Conservation (phyloP, 1,284 basidiomycete species). For the Ganoderma lucidum region DNA sequence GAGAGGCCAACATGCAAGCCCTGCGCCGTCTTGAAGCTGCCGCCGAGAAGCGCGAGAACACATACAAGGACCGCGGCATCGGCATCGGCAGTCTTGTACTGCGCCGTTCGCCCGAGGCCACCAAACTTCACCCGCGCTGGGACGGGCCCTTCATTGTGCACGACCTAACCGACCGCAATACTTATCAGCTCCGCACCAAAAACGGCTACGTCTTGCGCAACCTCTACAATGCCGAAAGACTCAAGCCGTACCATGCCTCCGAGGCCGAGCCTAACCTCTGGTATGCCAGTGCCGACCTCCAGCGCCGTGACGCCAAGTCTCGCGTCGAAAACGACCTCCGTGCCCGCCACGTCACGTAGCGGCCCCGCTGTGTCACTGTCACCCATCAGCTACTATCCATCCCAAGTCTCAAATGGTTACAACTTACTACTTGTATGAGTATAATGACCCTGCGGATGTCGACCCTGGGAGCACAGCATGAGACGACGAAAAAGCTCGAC, state of each 20-base stretch:
- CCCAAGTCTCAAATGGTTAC: too few relatives aligned
- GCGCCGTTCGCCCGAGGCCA: background rate
- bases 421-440: too few relatives aligned
- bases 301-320: background rate
- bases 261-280: background rate
- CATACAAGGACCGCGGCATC: background rate
- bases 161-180: background rate
- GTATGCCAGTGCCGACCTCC: background rate
- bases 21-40: background rate
- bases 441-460: too few relatives aligned
- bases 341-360: background rate
- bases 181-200: background rate
- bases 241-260: background rate
- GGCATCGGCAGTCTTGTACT: background rate
- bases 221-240: background rate
- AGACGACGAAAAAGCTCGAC: too few relatives aligned
- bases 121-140: background rate
- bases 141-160: background rate
- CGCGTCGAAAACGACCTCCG: background rate
- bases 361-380: too few relatives aligned
- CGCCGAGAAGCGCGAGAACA: background rate
- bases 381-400: too few relatives aligned
- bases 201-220: background rate
- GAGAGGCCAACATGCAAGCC: background rate
- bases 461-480: too few relatives aligned